A percentile compares a stretch with the other conserved stretches of the same genome.
phyloP scores from a whole-genome alignment of 768 basidiomycete species.

The Xerocomus potaroensis region DNA sequence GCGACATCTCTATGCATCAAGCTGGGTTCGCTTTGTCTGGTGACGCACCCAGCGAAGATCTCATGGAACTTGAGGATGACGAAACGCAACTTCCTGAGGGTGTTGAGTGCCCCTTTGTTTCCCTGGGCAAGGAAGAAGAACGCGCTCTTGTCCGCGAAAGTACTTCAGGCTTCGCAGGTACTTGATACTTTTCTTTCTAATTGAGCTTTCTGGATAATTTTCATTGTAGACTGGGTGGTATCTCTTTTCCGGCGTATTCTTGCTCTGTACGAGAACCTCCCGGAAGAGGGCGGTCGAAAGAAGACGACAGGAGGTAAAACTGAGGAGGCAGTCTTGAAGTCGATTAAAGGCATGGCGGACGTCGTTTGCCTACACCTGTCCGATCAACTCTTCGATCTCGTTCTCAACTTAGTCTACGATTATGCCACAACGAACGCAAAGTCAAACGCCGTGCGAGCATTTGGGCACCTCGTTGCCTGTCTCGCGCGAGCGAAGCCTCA shows the following conservation, averaged over 20 bases:
- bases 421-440: constrained; percentile 89
- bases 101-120: constrained; percentile 31
- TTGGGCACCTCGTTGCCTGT: constrained; percentile 83
- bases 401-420: constrained; percentile 77
- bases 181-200: constrained; percentile 8
- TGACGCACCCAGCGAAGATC: constrained; percentile 49
- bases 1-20: constrained; percentile 64
- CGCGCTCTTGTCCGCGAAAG: constrained; percentile 71
- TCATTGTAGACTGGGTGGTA: constrained; percentile 66
- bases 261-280: constrained; percentile 85
- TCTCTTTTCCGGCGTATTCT: constrained; percentile 75
- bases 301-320: constrained; percentile 82
- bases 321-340: constrained; percentile 71
- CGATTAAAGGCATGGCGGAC: constrained; percentile 77
- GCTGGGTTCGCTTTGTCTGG: constrained; percentile 52
- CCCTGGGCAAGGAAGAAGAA: constrained; percentile 61
- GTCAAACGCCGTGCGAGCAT: constrained; percentile 86
- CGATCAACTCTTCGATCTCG: constrained; percentile 72
- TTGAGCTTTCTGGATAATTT: constrained; percentile 1
- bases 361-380: constrained; percentile 69
- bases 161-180: constrained; percentile 75
- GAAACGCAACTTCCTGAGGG: constrained; percentile 49
- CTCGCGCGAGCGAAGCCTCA: constrained; percentile 75
- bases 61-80: constrained; percentile 50
- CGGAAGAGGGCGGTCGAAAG: constrained; percentile 88